Conservation (phyloP, 2,329 filamentous ascomycete species). For the Fusarium agapanthi region DNA sequence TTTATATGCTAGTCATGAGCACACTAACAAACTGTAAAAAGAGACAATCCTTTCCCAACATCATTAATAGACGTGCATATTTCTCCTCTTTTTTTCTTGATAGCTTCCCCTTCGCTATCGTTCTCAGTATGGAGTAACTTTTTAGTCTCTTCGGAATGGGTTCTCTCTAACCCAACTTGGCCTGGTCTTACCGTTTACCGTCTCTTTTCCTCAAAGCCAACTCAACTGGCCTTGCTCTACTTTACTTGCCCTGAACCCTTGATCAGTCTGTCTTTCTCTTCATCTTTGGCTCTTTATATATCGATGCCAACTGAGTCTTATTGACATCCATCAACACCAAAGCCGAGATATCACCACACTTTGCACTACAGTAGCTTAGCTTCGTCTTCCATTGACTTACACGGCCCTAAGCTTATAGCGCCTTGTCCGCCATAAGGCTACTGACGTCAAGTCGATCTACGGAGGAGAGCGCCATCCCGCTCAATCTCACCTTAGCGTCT, state of each 20-base stretch:
- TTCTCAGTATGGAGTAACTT: background rate
- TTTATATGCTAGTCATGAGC: background rate
- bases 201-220: conserved; percentile 2
- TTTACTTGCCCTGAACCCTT: background rate
- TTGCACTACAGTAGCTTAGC: background rate
- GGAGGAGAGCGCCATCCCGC: conserved; percentile 13
- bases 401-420: background rate
- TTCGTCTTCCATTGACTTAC: background rate
- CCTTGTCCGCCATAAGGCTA: background rate
- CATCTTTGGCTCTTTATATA: background rate
- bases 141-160: background rate
- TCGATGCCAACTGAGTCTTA: background rate
- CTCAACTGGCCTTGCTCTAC: background rate
- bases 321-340: background rate
- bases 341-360: background rate
- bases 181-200: conserved; percentile 4
- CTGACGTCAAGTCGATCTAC: conserved; percentile 22
- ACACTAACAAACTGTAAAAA: background rate
- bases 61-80: background rate
- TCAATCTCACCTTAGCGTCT: conserved; percentile 18
- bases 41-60: background rate
- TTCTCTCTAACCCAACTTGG: conserved; percentile 3
- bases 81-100: conserved; percentile 21
- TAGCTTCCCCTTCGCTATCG: background rate
- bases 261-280: background rate